A percentile compares a stretch with the other conserved stretches of the same genome.
These are phyloP conservation scores for Penicillium sp. DNA, from an alignment of 2,329 filamentous ascomycete genomes.

Conservation along the genomic window DNA sequence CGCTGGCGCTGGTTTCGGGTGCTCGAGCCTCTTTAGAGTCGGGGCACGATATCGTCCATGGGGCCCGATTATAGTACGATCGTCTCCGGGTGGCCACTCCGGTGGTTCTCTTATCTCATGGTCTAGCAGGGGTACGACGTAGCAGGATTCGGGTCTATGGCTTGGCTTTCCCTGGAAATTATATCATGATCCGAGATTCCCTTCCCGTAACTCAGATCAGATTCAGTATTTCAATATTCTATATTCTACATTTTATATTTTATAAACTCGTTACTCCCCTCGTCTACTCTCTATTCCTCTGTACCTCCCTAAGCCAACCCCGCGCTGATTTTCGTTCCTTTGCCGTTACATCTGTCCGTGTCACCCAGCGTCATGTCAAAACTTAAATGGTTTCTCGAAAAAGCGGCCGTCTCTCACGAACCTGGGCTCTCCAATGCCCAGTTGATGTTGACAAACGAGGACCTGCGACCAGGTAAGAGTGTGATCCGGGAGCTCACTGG, in stretches of 20 bases:
- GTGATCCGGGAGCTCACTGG: not conserved
- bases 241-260: no score
- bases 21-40: conserved; percentile 6
- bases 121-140: conserved; percentile 8
- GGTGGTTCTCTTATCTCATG: conserved; percentile 13
- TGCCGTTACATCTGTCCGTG: not conserved
- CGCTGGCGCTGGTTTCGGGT: not conserved
- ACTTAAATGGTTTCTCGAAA: conserved; percentile 43
- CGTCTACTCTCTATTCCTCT: not conserved
- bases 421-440: conserved; percentile 74
- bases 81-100: conserved; percentile 4
- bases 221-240: not conserved
- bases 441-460: conserved; percentile 82
- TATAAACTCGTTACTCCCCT: no score
- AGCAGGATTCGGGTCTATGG: conserved; percentile 7
- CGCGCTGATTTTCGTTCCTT: not conserved
- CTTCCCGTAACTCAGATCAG: not conserved
- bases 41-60: conserved; percentile 2
- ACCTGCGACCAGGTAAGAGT: conserved; percentile 63
- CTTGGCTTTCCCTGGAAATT: conserved; percentile 9
- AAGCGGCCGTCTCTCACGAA: conserved; percentile 71
- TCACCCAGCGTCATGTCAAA: conserved; percentile 22
- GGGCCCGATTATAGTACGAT: conserved; percentile 1
- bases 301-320: not conserved
- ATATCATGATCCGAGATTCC: conserved; percentile 13